Base-by-base conservation (phyloP, 2,329 filamentous ascomycete species). In the Dactylellina parvicollis region DNA sequence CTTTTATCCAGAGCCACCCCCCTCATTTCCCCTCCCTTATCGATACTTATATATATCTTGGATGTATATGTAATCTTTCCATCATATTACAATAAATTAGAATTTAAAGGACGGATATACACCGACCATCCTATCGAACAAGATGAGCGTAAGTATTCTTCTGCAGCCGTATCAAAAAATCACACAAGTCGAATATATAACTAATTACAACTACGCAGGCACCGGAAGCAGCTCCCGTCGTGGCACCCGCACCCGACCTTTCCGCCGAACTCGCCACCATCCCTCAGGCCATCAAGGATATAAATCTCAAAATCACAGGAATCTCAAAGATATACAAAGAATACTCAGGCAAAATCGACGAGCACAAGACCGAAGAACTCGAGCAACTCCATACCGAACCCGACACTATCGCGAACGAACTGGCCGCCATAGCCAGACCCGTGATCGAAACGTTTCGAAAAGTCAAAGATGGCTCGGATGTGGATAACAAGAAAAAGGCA, bases 251-350 rank as follows among this genome's bases (percentile, higher is more conserved):
- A 14, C 30, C 16, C 2, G 50, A 55, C 5, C 30, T 55, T 24
- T 55, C 50, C 18, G 12, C 32, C 16, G 50, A 40, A 7, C 18
- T 55, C 5, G 22, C 50, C 32, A 9, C 32, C 4, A 55, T 55
- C 20, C 50, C 50, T 14, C 50, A 55, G 20, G 50, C 32, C 3
- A 55, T 16, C 3, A 55, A 55, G 20, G 32, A 38, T 24, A 40
- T 55, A 18, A 55, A 55, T 12, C 20, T 40, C 26, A 30, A 32
- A 5, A 55, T 55, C 32, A 55, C 50, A 40, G 12, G 24, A 26
- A 55, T 55, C 24, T 38, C 50, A 26, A 55, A 55, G 32, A 2
- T 40, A 9, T 55, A 55, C 32, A 55, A 55, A n/a, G 50, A 55
- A 40, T 22, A 14, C n/a, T 10, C 40, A 55, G 22, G 30, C 12